A percentile compares a stretch with the other conserved stretches of the same genome.
These are phyloP conservation scores for Phytophthora aleatoria DNA, from an alignment of 352 stramenopile species.

Conservation along the genomic window DNA sequence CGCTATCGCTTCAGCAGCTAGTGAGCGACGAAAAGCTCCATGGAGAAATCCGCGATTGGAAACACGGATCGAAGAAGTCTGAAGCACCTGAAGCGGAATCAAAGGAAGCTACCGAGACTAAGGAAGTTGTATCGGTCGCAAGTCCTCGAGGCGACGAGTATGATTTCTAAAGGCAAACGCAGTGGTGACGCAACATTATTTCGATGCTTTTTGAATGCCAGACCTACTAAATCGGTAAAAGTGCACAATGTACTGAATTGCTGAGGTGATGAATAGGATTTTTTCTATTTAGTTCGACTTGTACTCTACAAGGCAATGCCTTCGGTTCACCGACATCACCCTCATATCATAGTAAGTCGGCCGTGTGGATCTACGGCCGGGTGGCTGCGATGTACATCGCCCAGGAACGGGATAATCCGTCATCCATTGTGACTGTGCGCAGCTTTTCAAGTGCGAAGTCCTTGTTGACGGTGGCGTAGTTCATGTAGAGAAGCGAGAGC, in stretches of 20 bases:
- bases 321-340: neutral
- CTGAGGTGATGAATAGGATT: neutral
- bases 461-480: slow-evolving; percentile 75
- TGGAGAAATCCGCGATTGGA: slow-evolving; percentile 68
- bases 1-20: slow-evolving; percentile 59
- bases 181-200: neutral
- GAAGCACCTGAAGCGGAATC: slow-evolving; percentile 3
- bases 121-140: slow-evolving; percentile 10
- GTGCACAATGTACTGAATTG: neutral
- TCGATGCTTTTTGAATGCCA: neutral
- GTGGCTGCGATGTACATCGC: slow-evolving; percentile 77
- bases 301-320: slow-evolving; percentile 27
- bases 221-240: neutral
- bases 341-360: slow-evolving; percentile 29
- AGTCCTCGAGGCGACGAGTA: slow-evolving; percentile 31
- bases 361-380: slow-evolving; percentile 26
- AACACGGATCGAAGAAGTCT: slow-evolving; percentile 43
- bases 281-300: slow-evolving; percentile 30
- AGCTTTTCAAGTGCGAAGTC: slow-evolving; percentile 55
- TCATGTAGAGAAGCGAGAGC: slow-evolving; percentile 80
- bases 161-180: slow-evolving; percentile 18
- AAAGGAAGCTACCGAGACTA: slow-evolving; percentile 9
- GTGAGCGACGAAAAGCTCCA: slow-evolving; percentile 58
- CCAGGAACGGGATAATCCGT: slow-evolving; percentile 77
- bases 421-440: slow-evolving; percentile 64